phyloP scores from a whole-genome alignment of 139 green algal species.

The Chlamydomonas sphaeroides region DNA sequence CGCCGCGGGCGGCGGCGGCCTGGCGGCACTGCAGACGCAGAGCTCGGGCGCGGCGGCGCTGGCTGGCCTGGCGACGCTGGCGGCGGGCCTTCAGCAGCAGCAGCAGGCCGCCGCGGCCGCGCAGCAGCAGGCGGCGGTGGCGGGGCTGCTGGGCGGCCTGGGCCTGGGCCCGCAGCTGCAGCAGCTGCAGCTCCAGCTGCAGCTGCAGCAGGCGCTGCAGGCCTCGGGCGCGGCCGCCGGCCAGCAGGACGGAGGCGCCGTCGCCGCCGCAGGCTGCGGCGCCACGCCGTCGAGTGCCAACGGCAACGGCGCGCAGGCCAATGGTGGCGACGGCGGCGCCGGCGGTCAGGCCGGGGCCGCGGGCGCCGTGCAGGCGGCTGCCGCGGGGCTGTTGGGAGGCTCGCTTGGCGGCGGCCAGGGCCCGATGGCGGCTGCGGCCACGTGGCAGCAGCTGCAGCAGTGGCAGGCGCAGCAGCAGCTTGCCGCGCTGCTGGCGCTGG shows the following conservation, averaged over 20 bases:
- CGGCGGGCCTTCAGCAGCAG: neutral
- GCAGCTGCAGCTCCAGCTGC: neutral
- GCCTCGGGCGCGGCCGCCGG: neutral
- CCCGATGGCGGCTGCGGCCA: no score
- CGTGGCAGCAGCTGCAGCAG: slow-evolving; percentile 13
- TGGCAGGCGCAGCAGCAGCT: slow-evolving; percentile 22
- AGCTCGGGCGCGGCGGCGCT: neutral
- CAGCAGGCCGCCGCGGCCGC: neutral
- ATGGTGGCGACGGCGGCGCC: neutral
- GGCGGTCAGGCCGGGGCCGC: neutral
- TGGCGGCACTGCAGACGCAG: no score
- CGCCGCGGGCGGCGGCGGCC: neutral
- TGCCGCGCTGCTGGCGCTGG: neutral
- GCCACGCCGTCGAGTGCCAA: no score
- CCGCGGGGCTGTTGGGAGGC: neutral
- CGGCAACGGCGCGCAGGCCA: no score
- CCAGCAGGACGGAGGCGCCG: neutral
- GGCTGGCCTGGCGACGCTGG: neutral
- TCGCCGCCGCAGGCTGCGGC: neutral
- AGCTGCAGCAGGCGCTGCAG: slow-evolving; percentile 3
- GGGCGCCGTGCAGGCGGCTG: neutral
- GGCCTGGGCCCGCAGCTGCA: neutral
- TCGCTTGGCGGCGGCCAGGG: no score
- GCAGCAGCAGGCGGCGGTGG: neutral
- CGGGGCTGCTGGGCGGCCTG: neutral